Conservation (phyloP, 306 rosid species). For the Trifolium subterraneum region DNA sequence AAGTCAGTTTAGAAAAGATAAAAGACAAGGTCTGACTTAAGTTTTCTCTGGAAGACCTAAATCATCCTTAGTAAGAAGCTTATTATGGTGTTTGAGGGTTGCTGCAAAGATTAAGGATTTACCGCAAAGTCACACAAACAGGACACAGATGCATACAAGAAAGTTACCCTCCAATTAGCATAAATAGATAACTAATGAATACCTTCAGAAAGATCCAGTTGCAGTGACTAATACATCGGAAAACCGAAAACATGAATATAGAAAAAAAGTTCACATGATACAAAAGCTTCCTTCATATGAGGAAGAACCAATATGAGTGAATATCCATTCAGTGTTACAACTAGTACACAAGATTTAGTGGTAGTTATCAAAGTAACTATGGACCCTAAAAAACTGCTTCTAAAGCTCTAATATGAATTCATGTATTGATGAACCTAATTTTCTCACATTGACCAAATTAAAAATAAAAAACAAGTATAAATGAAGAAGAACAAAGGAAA, state of each 20-base stretch:
- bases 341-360: constrained; percentile 8
- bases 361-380: constrained; percentile 33
- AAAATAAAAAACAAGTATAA: constrained; percentile 23
- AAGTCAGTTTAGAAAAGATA: no score
- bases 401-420: constrained; percentile 42
- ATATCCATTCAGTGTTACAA: constrained; percentile 46
- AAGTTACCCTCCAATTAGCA: constrained; percentile 2
- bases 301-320: constrained; percentile 30
- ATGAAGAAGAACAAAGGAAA: constrained; percentile 15
- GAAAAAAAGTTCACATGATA: background rate
- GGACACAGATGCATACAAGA: constrained; percentile 5
- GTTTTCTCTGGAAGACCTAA: background rate
- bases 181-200: constrained; percentile 4
- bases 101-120: constrained; percentile 8
- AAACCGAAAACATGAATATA: background rate
- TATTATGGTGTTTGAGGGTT: background rate
- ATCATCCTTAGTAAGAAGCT: background rate
- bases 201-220: constrained; percentile 16
- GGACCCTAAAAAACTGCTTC: constrained; percentile 30
- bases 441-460: constrained; percentile 29
- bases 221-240: constrained; percentile 19
- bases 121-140: constrained; percentile 6
- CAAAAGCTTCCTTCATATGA: constrained; percentile 20
- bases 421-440: constrained; percentile 34
- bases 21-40: background rate